Base-by-base conservation (phyloP, 1,284 basidiomycete species). In the Sutorius eximius region DNA sequence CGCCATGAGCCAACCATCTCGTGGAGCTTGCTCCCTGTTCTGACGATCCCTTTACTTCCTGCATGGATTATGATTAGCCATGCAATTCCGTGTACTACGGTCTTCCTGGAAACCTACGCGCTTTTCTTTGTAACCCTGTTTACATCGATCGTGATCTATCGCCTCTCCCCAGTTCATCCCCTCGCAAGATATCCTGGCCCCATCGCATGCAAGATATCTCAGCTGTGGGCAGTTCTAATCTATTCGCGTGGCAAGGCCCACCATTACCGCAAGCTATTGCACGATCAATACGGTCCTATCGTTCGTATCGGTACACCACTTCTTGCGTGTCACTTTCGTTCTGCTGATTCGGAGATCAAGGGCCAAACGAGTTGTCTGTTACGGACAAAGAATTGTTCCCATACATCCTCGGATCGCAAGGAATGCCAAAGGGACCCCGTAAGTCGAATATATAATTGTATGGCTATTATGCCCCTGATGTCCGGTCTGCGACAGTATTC, bases 101-200 rank as follows among this genome's bases (percentile, higher is more conserved):
- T 55, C 3, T 8, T 59, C 43, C 27, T 66, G 22, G 22, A 13
- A 24, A 46, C 45, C 4, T 66, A 61, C 34, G 1, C 18, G 13
- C 45, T 58, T 32, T 71, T 70, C 48, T 58, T 65, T 20, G 11
- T n/a, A 8, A 63, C 65, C 7, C 44, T 72, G 4, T 49, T 58
- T 42, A 37, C n/a, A 2, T 66, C 66, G 2, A 68, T 64, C 12
- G 44, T 61, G 3, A 30, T 58, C 5, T 75, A 75, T 52, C 69
- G 72, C 7, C 58, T 73, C 38, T 75, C 72, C 11, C 62, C 72
- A 3, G 62, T 67, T 22, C 71, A 73, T 27, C 71, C 71, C 5
- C 68, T 73, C 30, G 67, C 72, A 20, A 55, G 57, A 30, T 71
- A 66, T 54, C 72, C 73, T 18, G 73, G 72, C 3, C 72, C 73